phyloP scores from a whole-genome alignment of 2,329 filamentous ascomycete species.

The Pezicula neosporulosa region DNA sequence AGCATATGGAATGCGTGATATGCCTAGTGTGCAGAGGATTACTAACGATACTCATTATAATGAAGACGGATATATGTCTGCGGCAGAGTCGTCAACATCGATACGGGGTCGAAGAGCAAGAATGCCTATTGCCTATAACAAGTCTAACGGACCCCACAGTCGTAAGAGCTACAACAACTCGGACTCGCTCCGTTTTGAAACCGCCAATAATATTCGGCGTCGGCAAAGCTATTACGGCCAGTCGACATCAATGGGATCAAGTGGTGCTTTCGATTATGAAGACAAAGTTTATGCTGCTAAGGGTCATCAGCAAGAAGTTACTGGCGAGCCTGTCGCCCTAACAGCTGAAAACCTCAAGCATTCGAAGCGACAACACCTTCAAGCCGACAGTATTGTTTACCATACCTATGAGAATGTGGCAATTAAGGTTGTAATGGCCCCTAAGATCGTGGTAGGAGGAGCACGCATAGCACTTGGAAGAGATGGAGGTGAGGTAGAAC shows the following conservation, averaged over 20 bases:
- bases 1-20: constrained; percentile 14
- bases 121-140: constrained; percentile 7
- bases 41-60: constrained; percentile 8
- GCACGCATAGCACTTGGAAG: constrained; percentile 52
- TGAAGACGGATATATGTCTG: constrained; percentile 22
- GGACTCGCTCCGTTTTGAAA: constrained; percentile 15
- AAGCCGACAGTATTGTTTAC: constrained; percentile 42
- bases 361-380: constrained; percentile 38
- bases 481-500: constrained; percentile 58
- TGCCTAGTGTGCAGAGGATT: background rate
- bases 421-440: constrained; percentile 54
- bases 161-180: constrained; percentile 8
- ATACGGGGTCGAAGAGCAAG: constrained; percentile 13
- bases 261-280: constrained; percentile 31
- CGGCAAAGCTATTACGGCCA: constrained; percentile 25
- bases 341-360: constrained; percentile 49
- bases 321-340: constrained; percentile 42
- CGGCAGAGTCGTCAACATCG: constrained; percentile 8
- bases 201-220: constrained; percentile 20
- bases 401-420: constrained; percentile 54
- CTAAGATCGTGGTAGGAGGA: constrained; percentile 52
- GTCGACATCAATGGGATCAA: constrained; percentile 8
- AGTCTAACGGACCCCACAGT: background rate
- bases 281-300: constrained; percentile 35
- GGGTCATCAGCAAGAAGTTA: constrained; percentile 53